Evolutionary conservation across 257 asterid genomes (phyloP), one percentile per base, ranked within the genome.

Genomic region (Galeopsis tetrahit): DNA sequence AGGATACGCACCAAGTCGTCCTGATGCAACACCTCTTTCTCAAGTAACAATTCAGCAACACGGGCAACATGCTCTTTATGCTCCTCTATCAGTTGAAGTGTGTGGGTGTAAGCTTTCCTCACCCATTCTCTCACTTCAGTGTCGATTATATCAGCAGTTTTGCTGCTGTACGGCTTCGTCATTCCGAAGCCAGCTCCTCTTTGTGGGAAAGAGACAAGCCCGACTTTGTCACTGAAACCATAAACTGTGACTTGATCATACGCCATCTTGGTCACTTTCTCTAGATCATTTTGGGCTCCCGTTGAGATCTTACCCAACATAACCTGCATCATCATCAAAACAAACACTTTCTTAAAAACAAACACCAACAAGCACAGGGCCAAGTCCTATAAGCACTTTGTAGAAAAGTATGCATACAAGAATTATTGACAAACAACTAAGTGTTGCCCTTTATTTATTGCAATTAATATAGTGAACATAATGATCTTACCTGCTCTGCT

Each of bases 211-310:
- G 95, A 91, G 63, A 89, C 89, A 39, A 82, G 92, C 59, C 97
- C 97, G 3, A 91, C 94, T 76, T 91, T 93, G 43, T 93, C 96
- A 62, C 97, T 91, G 80, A 91, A 93, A 55, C 96, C 97, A 36
- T 93, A 89, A 5, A 89, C 85, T 2, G 96, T 96, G 14, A 90
- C 96, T 79, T 93, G 97, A 64, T 88, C 90, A 34, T 93, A 89
- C 3, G 97, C 89, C 91, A 93, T 87, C 75, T 87, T 87, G 5
- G 98, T 89, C n/a, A 93, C 97, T 72, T 88, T 93, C 82, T 93
- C 98, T 83, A 90, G 80, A 74, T 91, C 97, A 68, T 93, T 88
- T 81, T 93, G 98, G 43, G 97, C 98, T 17, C 97, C 98, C 0
- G 97, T 93, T 33, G 97, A 91, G 66, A 93, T 89, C 85, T 78